Percentiles rank a stretch among this genome's conserved stretches.
Evolutionary conservation across 148 eudicot genomes (phyloP).

Genomic region (Chenopodium suecicum): DNA sequence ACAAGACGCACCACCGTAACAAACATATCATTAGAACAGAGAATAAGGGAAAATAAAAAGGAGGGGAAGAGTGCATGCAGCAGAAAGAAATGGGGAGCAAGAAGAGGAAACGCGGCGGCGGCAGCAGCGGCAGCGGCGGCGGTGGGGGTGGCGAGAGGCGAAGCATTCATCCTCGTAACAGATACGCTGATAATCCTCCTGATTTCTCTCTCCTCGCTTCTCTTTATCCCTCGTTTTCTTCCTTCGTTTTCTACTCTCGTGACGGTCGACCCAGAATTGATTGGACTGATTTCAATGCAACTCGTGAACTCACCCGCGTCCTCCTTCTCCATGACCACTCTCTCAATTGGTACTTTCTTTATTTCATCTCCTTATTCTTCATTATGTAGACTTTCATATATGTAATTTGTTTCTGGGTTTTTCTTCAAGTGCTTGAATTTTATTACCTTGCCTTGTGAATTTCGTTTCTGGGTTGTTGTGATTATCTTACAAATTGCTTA

Average conservation of each 20-base stretch:
- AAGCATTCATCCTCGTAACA: slow-evolving; percentile 74
- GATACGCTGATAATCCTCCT: slow-evolving; percentile 71
- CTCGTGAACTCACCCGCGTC: slow-evolving; percentile 79
- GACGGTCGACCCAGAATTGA: slow-evolving; percentile 66
- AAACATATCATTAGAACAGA: too few relatives aligned
- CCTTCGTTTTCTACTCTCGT: slow-evolving; percentile 58
- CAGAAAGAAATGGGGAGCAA: slow-evolving; percentile 20
- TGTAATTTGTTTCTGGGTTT: slow-evolving; percentile 2
- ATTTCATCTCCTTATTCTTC: background rate
- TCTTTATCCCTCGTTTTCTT: slow-evolving; percentile 64
- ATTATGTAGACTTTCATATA: background rate
- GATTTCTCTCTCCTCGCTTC: slow-evolving; percentile 69
- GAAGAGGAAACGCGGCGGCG: slow-evolving; percentile 52
- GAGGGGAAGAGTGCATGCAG: background rate
- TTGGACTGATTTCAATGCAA: slow-evolving; percentile 92
- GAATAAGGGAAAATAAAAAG: too few relatives aligned
- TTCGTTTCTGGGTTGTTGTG: slow-evolving; percentile 12
- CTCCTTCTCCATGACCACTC: slow-evolving; percentile 80
- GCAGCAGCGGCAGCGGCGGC: slow-evolving; percentile 3
- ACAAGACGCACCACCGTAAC: too few relatives aligned
- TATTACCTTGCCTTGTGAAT: background rate
- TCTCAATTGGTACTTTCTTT: slow-evolving; percentile 50
- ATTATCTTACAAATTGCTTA: background rate
- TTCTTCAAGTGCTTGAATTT: slow-evolving; percentile 6
- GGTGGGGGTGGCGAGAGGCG: slow-evolving; percentile 22